phyloP scores from a whole-genome alignment of 1,284 basidiomycete genomes.

The Malassezia slooffiae region DNA sequence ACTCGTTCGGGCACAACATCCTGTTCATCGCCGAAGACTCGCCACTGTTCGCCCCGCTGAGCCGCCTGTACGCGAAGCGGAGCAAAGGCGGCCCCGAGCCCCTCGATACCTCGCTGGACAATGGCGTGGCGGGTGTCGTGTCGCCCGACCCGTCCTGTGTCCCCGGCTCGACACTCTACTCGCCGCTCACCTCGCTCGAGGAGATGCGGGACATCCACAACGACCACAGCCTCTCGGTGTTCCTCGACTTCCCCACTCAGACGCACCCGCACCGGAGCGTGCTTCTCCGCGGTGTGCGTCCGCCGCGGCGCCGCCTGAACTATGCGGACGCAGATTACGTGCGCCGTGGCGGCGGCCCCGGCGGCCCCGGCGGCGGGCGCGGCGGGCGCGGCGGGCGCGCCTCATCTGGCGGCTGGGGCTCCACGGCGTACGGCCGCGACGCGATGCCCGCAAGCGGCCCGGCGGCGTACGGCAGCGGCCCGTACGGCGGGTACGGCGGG shows the following conservation, averaged over 20 bases:
- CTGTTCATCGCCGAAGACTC: constrained; percentile 79
- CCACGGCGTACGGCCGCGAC: constrained; percentile 8
- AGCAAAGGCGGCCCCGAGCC: constrained; percentile 50
- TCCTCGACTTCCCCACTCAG: constrained; percentile 83
- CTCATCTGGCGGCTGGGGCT: constrained; percentile 2
- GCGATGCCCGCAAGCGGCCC: not conserved
- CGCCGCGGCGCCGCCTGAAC: constrained; percentile 57
- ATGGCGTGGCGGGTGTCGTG: constrained; percentile 69
- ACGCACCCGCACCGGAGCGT: constrained; percentile 71
- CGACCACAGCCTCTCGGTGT: constrained; percentile 73
- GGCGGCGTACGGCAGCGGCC: constrained; percentile 1
- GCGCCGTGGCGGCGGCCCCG: constrained; percentile 48
- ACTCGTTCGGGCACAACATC: constrained; percentile 72
- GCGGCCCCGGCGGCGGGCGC: constrained; percentile 22
- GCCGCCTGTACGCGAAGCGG: constrained; percentile 73
- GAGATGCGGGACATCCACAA: constrained; percentile 62
- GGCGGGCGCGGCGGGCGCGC: constrained; percentile 19
- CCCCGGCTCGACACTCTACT: constrained; percentile 78
- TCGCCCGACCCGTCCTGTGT: constrained; percentile 76
- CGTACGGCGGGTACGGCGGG: constrained; percentile 1
- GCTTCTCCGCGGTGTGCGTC: constrained; percentile 64
- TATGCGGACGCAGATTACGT: constrained; percentile 63
- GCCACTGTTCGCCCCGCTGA: constrained; percentile 71
- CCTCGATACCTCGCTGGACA: constrained; percentile 61
- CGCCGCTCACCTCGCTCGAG: constrained; percentile 53